Base-by-base conservation (phyloP, 352 stramenopile species). In the Pythium coloratum region DNA sequence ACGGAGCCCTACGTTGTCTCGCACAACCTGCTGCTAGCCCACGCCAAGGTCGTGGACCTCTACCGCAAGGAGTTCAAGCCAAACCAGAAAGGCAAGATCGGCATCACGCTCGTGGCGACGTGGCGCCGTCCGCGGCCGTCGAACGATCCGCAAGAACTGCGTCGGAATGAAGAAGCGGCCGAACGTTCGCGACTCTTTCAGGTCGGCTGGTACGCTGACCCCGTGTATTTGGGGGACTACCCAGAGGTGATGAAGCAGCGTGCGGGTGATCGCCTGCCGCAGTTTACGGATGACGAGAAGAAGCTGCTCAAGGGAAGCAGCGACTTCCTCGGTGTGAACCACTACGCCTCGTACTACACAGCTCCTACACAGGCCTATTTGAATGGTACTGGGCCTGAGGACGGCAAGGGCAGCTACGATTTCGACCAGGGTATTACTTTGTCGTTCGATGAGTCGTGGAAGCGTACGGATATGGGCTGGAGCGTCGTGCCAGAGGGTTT, bases 291-390 rank as follows among this genome's bases (percentile, higher is more conserved):
- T 33, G 73, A 92, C 14, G 82, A 97, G 64, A 83, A 88, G 60
- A 76, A 77, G 33, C 54, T 91, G 33, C 63, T 99, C 18, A 84
- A 87, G 55, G 86, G 82, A 6, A 96, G 83, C 55, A 82, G 70
- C 24, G 96, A 99, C 67, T 98, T 98, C 71, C 92, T 99, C 44
- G 94, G 92, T 2, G 71, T 99, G 2, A 99, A 99, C 76, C 91
- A 98, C 73, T 99, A 98, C 73, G 87, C 81, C 30, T 83, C 83
- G 16, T 71, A 59, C 63, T 86, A 84, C 57, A 55, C 54, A 5
- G 77, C 76, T 61, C 77, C 80, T 2, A 82, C 76, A 8, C 55
- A 69, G n/a, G 76, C 75, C 46, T 88, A 73, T 30, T 64, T 84
- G 54, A 68, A 62, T n/a, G 72, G 75, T 12, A 12, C 12, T 4